Conservation (phyloP, 208 protist species). For the Jaenimonas drosophilae region DNA sequence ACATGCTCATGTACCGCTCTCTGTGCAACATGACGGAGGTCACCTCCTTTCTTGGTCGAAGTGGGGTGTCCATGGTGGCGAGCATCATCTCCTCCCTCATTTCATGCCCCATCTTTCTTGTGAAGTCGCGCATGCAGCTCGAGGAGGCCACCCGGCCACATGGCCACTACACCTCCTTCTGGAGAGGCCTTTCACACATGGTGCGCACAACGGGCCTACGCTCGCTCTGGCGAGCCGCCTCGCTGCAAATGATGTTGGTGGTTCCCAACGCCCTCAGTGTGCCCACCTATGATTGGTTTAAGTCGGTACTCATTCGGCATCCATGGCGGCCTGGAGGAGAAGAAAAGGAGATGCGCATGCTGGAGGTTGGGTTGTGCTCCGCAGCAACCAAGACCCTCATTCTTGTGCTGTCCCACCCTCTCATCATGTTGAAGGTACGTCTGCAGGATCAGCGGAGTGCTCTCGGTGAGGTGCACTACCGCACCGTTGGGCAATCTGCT, state of each 20-base stretch:
- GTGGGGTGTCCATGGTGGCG: constrained; percentile 24
- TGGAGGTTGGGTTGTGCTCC: constrained; percentile 71
- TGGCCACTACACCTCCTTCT: constrained; percentile 56
- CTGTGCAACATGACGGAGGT: constrained; percentile 41
- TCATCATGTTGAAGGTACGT: constrained; percentile 61
- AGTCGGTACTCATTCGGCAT: constrained; percentile 32
- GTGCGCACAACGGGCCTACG: constrained; percentile 48
- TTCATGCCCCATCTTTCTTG: constrained; percentile 48
- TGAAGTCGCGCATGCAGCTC: constrained; percentile 79
- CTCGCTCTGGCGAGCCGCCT: constrained; percentile 69
- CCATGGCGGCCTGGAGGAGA: constrained; percentile 4
- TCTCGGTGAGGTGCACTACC: constrained; percentile 47
- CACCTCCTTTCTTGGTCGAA: constrained; percentile 32
- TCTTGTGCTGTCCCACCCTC: constrained; percentile 59
- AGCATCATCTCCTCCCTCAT: constrained; percentile 32
- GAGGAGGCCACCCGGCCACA: constrained; percentile 31
- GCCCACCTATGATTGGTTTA: constrained; percentile 78
- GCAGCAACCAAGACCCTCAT: constrained; percentile 50
- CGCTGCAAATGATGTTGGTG: constrained; percentile 63
- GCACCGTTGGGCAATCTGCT: constrained; percentile 28
- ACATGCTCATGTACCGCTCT: constrained; percentile 57
- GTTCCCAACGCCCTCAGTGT: constrained; percentile 67
- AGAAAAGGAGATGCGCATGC: constrained; percentile 23
- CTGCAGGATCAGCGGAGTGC: constrained; percentile 73
- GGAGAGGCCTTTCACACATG: constrained; percentile 28